Evolutionary conservation across 176 grass and related monocot genomes (phyloP).

Genomic region (Phoenix dactylifera): DNA sequence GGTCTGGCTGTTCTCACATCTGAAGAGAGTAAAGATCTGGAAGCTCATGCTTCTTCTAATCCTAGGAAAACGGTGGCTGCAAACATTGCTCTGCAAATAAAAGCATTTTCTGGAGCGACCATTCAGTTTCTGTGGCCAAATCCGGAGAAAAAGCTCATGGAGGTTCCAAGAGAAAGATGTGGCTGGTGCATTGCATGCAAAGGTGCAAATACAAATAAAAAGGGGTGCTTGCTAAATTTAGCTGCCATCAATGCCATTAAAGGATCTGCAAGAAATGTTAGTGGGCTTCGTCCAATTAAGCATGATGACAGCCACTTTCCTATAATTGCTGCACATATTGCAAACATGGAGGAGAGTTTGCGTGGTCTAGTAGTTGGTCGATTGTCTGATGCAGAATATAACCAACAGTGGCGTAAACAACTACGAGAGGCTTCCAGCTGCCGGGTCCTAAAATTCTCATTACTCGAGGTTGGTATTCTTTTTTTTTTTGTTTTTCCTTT

Average conservation of each 20-base stretch:
- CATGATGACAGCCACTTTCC: slow-evolving; percentile 57
- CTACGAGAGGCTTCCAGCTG: slow-evolving; percentile 64
- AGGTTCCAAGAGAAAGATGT: slow-evolving; percentile 90
- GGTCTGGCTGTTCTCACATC: slow-evolving; percentile 71
- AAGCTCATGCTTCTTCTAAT: slow-evolving; percentile 45
- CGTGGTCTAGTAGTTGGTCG: slow-evolving; percentile 56
- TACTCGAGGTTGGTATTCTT: slow-evolving; percentile 79
- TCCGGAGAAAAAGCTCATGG: slow-evolving; percentile 66
- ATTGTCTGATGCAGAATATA: slow-evolving; percentile 53
- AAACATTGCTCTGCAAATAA: slow-evolving; percentile 56
- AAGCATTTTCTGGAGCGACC: slow-evolving; percentile 76
- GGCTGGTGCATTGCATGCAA: slow-evolving; percentile 94
- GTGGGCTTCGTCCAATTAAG: slow-evolving; percentile 39
- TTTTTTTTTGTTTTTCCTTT: background rate
- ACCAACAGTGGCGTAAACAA: slow-evolving; percentile 51
- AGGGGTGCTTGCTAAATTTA: slow-evolving; percentile 84
- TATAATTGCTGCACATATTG: slow-evolving; percentile 60
- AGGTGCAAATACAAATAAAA: slow-evolving; percentile 64
- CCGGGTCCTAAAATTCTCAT: slow-evolving; percentile 50
- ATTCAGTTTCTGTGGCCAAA: slow-evolving; percentile 83
- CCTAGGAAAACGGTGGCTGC: slow-evolving; percentile 44
- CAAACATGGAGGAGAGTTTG: slow-evolving; percentile 94
- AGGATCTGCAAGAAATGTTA: slow-evolving; percentile 59
- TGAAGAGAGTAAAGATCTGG: slow-evolving; percentile 61
- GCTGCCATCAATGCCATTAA: slow-evolving; percentile 63